These are phyloP conservation scores for Cryptococcus sp. DNA, from an alignment of 1,284 basidiomycete genomes.

Conservation along the genomic window DNA sequence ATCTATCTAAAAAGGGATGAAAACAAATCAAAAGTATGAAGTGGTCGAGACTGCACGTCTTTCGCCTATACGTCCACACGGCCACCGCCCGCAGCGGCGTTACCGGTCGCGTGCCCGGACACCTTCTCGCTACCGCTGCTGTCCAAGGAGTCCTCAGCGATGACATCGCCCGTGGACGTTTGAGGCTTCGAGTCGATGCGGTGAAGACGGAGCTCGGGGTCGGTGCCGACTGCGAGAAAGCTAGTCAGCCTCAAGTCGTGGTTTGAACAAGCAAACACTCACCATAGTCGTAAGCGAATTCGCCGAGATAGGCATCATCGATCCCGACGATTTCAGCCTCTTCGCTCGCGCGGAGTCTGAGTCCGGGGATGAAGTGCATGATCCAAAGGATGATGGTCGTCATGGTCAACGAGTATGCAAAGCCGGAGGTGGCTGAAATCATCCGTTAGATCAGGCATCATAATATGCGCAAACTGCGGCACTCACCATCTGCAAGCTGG, in stretches of 20 bases:
- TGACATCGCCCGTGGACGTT: constrained; percentile 28
- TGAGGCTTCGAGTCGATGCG: constrained; percentile 39
- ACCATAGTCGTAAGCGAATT: constrained; percentile 90
- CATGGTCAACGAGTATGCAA: constrained; percentile 74
- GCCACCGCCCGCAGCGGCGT: constrained; percentile 28
- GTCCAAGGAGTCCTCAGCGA: constrained; percentile 12
- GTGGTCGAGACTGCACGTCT: neutral
- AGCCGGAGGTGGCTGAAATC: constrained; percentile 57
- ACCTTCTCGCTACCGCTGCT: constrained; percentile 17
- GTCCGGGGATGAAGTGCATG: constrained; percentile 88
- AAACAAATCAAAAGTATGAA: neutral
- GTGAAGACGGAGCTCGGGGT: constrained; percentile 60
- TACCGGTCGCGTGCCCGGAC: constrained; percentile 15
- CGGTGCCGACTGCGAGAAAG: constrained; percentile 54
- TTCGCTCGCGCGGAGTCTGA: constrained; percentile 74
- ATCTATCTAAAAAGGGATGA: neutral
- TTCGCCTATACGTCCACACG: constrained; percentile 26
- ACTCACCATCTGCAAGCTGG: constrained; percentile 70
- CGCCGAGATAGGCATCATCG: constrained; percentile 91
- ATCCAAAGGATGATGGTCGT: constrained; percentile 86
- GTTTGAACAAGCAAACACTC: constrained; percentile 41
- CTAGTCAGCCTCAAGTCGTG: constrained; percentile 2
- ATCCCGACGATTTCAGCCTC: constrained; percentile 89
- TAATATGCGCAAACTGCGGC: neutral
- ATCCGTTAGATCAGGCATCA: neutral